These are phyloP conservation scores for Leccinum subfulvum DNA, from an alignment of 1,284 basidiomycete species.

Conservation along the genomic window DNA sequence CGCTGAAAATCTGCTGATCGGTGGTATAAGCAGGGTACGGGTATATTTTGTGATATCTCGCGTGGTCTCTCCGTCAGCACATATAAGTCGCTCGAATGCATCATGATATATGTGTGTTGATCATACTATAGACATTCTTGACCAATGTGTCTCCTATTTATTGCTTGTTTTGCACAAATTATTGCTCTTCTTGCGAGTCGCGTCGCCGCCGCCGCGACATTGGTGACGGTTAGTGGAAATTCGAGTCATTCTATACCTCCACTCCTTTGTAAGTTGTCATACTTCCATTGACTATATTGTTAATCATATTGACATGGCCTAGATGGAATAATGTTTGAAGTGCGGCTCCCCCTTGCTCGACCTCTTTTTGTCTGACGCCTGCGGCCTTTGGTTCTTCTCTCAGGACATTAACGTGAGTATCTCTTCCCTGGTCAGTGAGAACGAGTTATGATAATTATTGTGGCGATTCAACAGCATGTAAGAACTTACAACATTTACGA, in stretches of 20 bases:
- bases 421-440: not conserved
- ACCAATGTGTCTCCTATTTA: slow-evolving; percentile 15
- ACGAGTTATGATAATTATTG: not conserved
- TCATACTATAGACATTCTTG: not conserved
- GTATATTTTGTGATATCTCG: not conserved
- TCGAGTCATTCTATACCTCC: slow-evolving; percentile 52
- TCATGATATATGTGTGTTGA: not conserved
- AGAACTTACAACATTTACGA: slow-evolving; percentile 13
- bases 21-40: not conserved
- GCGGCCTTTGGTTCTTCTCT: not conserved
- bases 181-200: slow-evolving; percentile 1
- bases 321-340: slow-evolving; percentile 62
- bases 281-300: not conserved
- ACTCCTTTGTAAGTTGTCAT: slow-evolving; percentile 45
- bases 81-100: slow-evolving; percentile 1
- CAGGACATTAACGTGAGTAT: slow-evolving; percentile 55
- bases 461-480: slow-evolving; percentile 39
- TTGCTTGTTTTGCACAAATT: slow-evolving; percentile 6
- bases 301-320: slow-evolving; percentile 4
- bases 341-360: slow-evolving; percentile 15
- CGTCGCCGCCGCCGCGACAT: slow-evolving; percentile 25
- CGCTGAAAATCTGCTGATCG: not conserved
- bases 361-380: slow-evolving; percentile 1
- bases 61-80: not conserved
- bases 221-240: slow-evolving; percentile 43